A percentile compares a stretch with the other conserved stretches of the same genome.
Conservation (phyloP, 2,329 filamentous ascomycete genomes). For the Gaeumannomyces tritici region DNA sequence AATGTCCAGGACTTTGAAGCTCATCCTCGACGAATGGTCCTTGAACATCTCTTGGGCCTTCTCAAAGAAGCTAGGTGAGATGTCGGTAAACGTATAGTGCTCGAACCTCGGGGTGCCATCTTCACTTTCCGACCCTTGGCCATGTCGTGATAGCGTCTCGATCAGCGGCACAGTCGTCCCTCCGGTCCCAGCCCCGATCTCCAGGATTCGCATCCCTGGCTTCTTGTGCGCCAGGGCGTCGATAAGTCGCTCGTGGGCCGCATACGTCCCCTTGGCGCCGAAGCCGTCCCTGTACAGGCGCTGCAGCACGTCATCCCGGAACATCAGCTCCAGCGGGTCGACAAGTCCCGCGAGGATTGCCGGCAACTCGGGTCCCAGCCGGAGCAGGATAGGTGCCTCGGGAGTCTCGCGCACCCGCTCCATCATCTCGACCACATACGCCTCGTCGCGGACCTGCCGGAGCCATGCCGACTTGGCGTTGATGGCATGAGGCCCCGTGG, state of each 20-base stretch:
- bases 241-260: constrained; percentile 7
- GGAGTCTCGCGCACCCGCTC: constrained; percentile 1
- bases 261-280: constrained; percentile 8
- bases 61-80: constrained; percentile 26
- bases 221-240: constrained; percentile 18
- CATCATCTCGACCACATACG: background rate
- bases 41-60: constrained; percentile 17
- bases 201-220: constrained; percentile 22
- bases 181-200: constrained; percentile 26
- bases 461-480: background rate
- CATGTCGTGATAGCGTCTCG: constrained; percentile 9
- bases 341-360: constrained; percentile 11
- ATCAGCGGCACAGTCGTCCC: constrained; percentile 18
- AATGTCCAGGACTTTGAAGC: constrained; percentile 24
- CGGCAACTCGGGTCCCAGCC: constrained; percentile 6
- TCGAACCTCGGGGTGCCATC: constrained; percentile 1
- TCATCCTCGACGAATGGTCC: constrained; percentile 14
- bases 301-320: constrained; percentile 12
- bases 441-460: background rate
- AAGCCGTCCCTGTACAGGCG: constrained; percentile 13
- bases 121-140: background rate
- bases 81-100: constrained; percentile 27
- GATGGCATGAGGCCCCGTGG: background rate
- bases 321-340: constrained; percentile 17
- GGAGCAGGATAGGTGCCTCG: constrained; percentile 5